These are phyloP conservation scores for Paecilomyces sp. DNA, from an alignment of 2,329 filamentous ascomycete species.

Conservation along the genomic window DNA sequence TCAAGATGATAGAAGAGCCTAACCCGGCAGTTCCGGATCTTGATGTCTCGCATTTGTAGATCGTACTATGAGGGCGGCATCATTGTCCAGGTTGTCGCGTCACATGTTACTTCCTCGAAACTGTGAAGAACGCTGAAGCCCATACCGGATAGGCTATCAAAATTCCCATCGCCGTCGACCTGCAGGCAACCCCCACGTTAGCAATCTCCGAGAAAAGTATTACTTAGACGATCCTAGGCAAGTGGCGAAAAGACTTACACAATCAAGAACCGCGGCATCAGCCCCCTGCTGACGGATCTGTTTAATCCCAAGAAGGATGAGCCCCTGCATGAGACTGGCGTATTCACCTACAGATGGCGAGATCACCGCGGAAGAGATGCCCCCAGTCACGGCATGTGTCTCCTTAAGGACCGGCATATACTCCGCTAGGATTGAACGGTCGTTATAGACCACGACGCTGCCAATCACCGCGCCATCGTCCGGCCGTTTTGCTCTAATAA, in stretches of 20 bases:
- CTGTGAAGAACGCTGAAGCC: conserved; percentile 72
- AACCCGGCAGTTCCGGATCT: not conserved
- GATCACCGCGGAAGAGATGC: conserved; percentile 74
- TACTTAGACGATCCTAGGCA: not conserved
- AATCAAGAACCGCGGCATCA: conserved; percentile 66
- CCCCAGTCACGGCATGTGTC: conserved; percentile 53
- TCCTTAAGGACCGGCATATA: conserved; percentile 64
- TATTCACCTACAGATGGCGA: conserved; percentile 61
- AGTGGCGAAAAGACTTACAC: conserved; percentile 50
- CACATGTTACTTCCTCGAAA: conserved; percentile 73
- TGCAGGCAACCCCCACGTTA: conserved; percentile 22
- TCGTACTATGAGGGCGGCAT: conserved; percentile 33
- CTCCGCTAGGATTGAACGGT: conserved; percentile 59
- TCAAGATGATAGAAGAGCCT: not conserved
- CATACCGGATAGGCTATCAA: conserved; percentile 69
- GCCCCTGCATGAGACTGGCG: conserved; percentile 65
- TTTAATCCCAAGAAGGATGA: conserved; percentile 72
- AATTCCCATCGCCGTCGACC: conserved; percentile 65
- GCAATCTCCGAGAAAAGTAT: not conserved
- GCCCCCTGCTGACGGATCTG: conserved; percentile 76
- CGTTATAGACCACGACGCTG: conserved; percentile 71
- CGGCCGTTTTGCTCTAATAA: conserved; percentile 71
- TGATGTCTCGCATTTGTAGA: not conserved
- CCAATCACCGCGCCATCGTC: conserved; percentile 64
- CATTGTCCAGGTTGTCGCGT: conserved; percentile 56